Base-by-base conservation (phyloP, 805 yeast species). In the Wickerhamiella australiensis region DNA sequence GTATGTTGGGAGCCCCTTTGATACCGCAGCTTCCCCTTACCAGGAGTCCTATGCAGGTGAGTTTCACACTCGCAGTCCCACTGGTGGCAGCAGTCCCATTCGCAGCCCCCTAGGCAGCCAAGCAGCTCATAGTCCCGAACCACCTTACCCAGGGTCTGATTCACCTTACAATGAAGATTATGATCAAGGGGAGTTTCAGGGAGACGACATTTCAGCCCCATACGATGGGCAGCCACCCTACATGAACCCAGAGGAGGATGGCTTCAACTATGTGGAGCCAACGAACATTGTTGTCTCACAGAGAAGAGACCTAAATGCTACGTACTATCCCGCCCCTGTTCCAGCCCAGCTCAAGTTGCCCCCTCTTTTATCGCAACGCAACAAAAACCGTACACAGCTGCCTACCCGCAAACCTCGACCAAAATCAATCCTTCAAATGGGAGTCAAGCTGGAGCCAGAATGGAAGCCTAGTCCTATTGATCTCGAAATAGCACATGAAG, bases 311-410 rank as follows among this genome's bases (percentile, higher is more conserved):
- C 44, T 22, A 5, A 41, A 41, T 22, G 47, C 48, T 12, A 31
- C 44, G 3, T 55, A 51, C 47, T 65, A 65, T 40, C 68, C 69
- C 2, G 65, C 68, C 2, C 69, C 68, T 2, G 56, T 65, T 8
- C 69, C 69, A 9, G 48, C 54, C n/a, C 56, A 55, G 51, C 57
- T 65, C 13, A 53, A 56, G 25, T 57, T 63, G 4, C 69, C 69
- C 9, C 69, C 69, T 3, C 49, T 60, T 25, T 49, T 65, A 36
- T 55, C 63, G 9, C 53, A 52, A 5, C 50, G 51, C 31, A 48
- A 49, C 9, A 46, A 51, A 18, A 47, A 46, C 7, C 46, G 41
- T 22, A 13, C 23, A 23, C 12, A 17, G 44, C 36, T 27, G 23
- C 47, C 47, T 22, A 18, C 18, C 31, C 50, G 35, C 15, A 45